phyloP scores from a whole-genome alignment of 495 filamentous ascomycete genomes.

The Sabuloglossum arenarium region DNA sequence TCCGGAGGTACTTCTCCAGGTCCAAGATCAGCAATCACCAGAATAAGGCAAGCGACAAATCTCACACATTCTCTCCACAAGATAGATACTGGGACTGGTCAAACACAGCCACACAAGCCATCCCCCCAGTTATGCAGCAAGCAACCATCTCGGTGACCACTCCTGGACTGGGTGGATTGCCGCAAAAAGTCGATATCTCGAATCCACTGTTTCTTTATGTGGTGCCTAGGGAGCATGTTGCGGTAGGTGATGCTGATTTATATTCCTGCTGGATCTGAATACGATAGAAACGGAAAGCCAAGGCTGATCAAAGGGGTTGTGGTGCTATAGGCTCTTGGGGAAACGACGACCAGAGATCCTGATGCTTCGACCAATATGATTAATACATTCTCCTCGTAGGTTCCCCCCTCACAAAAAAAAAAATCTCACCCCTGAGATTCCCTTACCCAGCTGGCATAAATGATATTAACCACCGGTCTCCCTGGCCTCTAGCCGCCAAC shows the following conservation, averaged over 20 bases:
- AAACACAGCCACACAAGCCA: not conserved
- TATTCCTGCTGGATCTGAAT: too few species aligned
- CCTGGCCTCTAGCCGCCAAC: not conserved
- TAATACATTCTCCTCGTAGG: not conserved
- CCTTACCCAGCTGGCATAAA: not conserved
- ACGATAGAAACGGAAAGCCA: too few species aligned
- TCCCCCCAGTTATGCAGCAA: not conserved
- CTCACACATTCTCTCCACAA: not conserved
- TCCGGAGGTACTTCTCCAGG: not conserved
- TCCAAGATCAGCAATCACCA: too few species aligned
- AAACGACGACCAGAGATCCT: not conserved
- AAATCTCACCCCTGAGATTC: not conserved
- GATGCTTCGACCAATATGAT: not conserved
- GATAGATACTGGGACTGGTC: constrained; percentile 7
- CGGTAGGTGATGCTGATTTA: not conserved
- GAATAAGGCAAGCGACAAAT: not conserved
- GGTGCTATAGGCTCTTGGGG: not conserved
- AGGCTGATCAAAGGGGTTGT: too few species aligned
- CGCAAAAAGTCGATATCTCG: not conserved
- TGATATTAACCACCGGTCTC: not conserved
- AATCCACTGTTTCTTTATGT: not conserved
- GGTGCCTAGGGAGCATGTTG: not conserved
- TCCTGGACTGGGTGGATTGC: not conserved
- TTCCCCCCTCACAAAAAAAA: not conserved
- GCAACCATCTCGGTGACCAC: not conserved